Base-by-base conservation (phyloP, 257 asterid genomes). In the Forsythia viridissima region DNA sequence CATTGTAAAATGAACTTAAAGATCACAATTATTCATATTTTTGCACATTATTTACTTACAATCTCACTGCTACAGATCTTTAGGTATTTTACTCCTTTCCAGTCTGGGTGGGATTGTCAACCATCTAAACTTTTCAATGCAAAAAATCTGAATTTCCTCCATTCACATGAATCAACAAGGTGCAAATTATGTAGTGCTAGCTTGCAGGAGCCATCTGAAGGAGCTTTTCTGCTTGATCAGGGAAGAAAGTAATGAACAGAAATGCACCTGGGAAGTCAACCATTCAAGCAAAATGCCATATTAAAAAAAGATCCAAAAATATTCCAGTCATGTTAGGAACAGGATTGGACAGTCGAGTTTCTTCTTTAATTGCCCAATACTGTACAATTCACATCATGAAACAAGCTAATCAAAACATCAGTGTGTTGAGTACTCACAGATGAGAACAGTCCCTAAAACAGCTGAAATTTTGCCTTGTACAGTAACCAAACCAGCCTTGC, bases 401-500 rank as follows among this genome's bases (percentile, higher is more conserved):
- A 43, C 12, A 43, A 6, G 51, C 51, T 43, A 43, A 8, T 5
- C 10, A 41, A 41, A 8, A 41, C 5, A 8, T 41, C 5, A 8
- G 70, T 4, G 21, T 46, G 38, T 67, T 55, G 15, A 70, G 36
- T 0, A 85, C 99, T 88, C 85, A 95, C 99, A 88, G 77, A 95
- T 82, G 37, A 95, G 98, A 77, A 90, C 90, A 73, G 99, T 91
- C 83, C 99, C 99, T 42, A 95, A 86, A 39, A 95, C 96, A 55
- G 94, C 90, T 12, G 98, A 93, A 74, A 95, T 93, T 82, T 95
- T 91, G 88, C 97, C 97, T 78, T 95, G 99, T 57, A 95, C 41
- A 24, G 87, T 86, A 84, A 93, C 87, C 75, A 95, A 83, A 76
- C 99, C 99, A 30, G 97, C 99, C 74, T 95, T 95, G 40, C 99